A percentile compares a stretch with the other conserved stretches of the same genome.
Conservation (phyloP, 2,329 filamentous ascomycete genomes). For the Proliferodiscus dingleyae region DNA sequence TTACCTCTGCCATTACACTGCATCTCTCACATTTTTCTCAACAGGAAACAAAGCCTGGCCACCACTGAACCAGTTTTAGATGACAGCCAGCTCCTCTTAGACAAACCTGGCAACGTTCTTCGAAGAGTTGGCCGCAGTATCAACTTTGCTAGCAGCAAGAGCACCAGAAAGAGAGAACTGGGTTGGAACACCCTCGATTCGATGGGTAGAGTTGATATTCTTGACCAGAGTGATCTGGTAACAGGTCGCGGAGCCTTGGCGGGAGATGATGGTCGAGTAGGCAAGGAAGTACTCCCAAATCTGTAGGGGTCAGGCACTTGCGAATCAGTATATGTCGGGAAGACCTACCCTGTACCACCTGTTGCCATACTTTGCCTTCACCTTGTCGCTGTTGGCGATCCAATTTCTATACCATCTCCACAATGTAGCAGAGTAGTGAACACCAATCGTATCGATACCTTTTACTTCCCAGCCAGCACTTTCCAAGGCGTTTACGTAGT, state of each 20-base stretch:
- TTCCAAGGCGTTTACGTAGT: slow-evolving; percentile 80
- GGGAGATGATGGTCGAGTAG: slow-evolving; percentile 68
- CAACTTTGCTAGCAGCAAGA: slow-evolving; percentile 36
- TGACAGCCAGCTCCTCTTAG: slow-evolving; percentile 1
- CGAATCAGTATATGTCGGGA: neutral
- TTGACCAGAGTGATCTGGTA: slow-evolving; percentile 76
- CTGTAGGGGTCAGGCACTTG: slow-evolving; percentile 34
- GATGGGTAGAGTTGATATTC: slow-evolving; percentile 78
- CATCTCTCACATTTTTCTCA: neutral
- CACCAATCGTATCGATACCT: slow-evolving; percentile 84
- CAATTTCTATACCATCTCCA: slow-evolving; percentile 99
- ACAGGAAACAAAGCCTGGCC: slow-evolving; percentile 2
- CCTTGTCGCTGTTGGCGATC: slow-evolving; percentile 89
- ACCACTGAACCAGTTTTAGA: no score
- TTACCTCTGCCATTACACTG: neutral
- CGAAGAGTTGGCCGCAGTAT: slow-evolving; percentile 19
- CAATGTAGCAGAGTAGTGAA: slow-evolving; percentile 93
- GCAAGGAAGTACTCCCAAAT: slow-evolving; percentile 83
- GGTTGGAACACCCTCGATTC: slow-evolving; percentile 63
- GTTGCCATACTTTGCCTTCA: slow-evolving; percentile 89
- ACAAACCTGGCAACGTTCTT: slow-evolving; percentile 10
- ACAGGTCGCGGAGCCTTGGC: slow-evolving; percentile 71
- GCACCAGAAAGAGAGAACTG: slow-evolving; percentile 63
- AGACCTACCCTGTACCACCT: slow-evolving; percentile 85
- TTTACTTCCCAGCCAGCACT: slow-evolving; percentile 87